Conservation (phyloP, 208 protist genomes). For the Angomonas deanei region DNA sequence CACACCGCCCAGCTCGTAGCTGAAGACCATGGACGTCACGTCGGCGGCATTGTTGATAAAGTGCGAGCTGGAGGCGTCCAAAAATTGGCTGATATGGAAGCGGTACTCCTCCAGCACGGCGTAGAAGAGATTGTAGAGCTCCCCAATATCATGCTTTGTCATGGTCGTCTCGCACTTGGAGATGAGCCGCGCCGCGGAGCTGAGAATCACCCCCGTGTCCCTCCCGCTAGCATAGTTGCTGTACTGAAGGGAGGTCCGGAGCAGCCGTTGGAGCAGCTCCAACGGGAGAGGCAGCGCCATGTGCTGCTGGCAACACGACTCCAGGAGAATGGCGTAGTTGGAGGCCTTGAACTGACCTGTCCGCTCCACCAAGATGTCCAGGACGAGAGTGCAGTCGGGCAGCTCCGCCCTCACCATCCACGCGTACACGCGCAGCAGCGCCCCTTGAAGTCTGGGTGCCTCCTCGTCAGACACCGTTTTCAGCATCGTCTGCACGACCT, state of each 20-base stretch:
- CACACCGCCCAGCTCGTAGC: constrained; percentile 73
- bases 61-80: constrained; percentile 46
- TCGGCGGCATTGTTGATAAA: constrained; percentile 39
- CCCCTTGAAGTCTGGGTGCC: constrained; percentile 21
- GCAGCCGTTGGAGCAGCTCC: constrained; percentile 45
- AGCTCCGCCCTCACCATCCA: constrained; percentile 77
- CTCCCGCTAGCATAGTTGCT: constrained; percentile 24
- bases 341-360: constrained; percentile 33
- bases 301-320: constrained; percentile 58
- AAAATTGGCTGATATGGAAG: constrained; percentile 40
- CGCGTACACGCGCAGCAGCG: constrained; percentile 61
- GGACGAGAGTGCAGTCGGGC: constrained; percentile 40
- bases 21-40: constrained; percentile 63
- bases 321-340: constrained; percentile 52
- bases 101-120: constrained; percentile 70
- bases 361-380: constrained; percentile 50
- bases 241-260: constrained; percentile 43
- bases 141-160: constrained; percentile 24
- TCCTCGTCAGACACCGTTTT: constrained; percentile 24
- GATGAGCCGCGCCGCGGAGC: constrained; percentile 40
- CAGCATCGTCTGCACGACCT: constrained; percentile 31
- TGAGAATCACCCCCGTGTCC: constrained; percentile 48
- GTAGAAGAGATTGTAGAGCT: constrained; percentile 44
- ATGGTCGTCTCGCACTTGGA: constrained; percentile 40
- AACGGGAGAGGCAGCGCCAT: constrained; percentile 41